Evolutionary conservation across 2,329 filamentous ascomycete species (phyloP), one percentile per base, ranked within the genome.

Genomic region (Beauveria sp.): DNA sequence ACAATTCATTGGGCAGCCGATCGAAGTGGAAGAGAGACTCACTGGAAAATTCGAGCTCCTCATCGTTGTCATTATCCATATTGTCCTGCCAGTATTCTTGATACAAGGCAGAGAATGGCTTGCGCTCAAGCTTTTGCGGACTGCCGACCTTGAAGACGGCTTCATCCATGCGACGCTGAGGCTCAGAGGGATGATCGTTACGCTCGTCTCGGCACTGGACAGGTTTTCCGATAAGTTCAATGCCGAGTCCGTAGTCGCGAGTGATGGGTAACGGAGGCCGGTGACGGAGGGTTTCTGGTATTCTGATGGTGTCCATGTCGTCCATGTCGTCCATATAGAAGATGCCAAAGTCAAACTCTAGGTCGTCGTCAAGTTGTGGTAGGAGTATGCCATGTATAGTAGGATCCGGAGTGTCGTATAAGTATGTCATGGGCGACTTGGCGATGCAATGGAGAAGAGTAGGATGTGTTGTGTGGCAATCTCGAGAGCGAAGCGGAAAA

Each of bases 281-380:
- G 41, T 54, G 57, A 28, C 57, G 57, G 40, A 60, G 48, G n/a
- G 41, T 54, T 18, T 60, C 48, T 7, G 57, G 57, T 20, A 28
- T 30, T 20, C 16, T 53, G 20, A 41, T 18, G 20, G 52, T 30
- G 30, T 58, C 56, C 43, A 51, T 51, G 22, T 54, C 46, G 46
- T 48, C 46, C 26, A 54, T 54, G 52, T 55, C 55, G 46, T 60
- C 57, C 50, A 60, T 60, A 16, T 54, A 54, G 28, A 60, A 60
- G 24, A 60, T 47, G 5, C 50, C 57, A 54, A 54, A 60, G 28
- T 60, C 57, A 47, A 53, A 54, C 5, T 53, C 18, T 22, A 40
- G 10, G n/a, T 53, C 26, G 20, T 60, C 41, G 8, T 53, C 41
- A 24, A 60, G 41, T 12, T 60, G 40, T 20, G 50, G 57, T 26